These are phyloP conservation scores for Penicillium ucsense DNA, from an alignment of 495 filamentous ascomycete species.

Conservation along the genomic window DNA sequence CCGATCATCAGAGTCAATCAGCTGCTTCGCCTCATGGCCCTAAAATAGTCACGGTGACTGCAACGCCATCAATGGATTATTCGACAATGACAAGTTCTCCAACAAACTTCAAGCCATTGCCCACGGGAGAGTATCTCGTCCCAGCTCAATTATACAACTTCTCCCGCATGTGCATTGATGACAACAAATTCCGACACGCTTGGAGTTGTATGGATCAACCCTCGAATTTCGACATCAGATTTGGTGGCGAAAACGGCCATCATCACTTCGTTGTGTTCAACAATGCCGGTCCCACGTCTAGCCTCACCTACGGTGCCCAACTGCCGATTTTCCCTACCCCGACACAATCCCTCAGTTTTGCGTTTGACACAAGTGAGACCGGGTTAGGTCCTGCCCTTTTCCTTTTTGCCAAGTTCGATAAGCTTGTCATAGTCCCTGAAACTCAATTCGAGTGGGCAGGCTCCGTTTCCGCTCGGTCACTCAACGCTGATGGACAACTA, in stretches of 20 bases:
- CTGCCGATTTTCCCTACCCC: conserved; percentile 43
- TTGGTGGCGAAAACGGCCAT: conserved; percentile 13
- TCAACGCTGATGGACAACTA: conserved; percentile 17
- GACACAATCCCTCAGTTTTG: conserved; percentile 45
- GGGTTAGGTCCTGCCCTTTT: conserved; percentile 65
- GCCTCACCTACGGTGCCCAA: conserved; percentile 64
- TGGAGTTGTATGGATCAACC: conserved; percentile 55
- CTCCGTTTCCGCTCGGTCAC: conserved; percentile 19
- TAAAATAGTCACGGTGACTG: conserved; percentile 40
- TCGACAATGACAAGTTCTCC: conserved; percentile 50
- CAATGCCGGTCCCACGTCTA: conserved; percentile 19
- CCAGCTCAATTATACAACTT: conserved; percentile 46
- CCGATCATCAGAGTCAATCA: conserved; percentile 15
- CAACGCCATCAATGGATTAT: conserved; percentile 54
- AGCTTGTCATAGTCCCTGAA: conserved; percentile 66
- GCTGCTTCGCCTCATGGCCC: conserved; percentile 10
- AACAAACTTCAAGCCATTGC: conserved; percentile 45
- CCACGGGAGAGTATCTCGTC: conserved; percentile 55
- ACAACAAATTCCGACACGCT: conserved; percentile 47
- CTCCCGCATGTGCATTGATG: conserved; percentile 57
- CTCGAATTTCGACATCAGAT: conserved; percentile 30
- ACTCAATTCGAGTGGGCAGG: conserved; percentile 27
- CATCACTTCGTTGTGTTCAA: conserved; percentile 20
- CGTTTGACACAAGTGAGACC: conserved; percentile 53
- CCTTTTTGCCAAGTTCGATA: conserved; percentile 63